These are phyloP conservation scores for Saturnispora sanitii DNA, from an alignment of 805 yeast species.

Conservation along the genomic window DNA sequence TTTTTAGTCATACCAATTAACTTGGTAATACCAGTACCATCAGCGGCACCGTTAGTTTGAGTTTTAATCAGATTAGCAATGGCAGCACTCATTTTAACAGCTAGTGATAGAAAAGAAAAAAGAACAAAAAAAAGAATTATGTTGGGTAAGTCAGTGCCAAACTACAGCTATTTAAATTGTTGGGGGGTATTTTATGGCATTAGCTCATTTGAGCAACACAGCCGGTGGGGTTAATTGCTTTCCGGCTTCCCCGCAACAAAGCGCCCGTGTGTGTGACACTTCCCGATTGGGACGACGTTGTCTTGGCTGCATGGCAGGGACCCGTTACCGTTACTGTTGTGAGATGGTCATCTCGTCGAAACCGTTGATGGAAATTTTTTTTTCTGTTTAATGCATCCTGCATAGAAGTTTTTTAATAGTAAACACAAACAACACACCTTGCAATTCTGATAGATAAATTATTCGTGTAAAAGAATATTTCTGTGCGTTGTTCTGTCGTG, in stretches of 20 bases:
- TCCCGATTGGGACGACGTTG: too few relatives aligned
- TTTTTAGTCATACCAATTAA: constrained; percentile 26
- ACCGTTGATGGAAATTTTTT: not conserved
- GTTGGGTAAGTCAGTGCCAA: not conserved
- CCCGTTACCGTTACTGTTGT: not conserved
- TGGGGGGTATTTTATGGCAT: not conserved
- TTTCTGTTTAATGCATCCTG: too few relatives aligned
- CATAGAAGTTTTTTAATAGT: too few relatives aligned
- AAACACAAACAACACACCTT: too few relatives aligned
- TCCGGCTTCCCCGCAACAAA: too few relatives aligned
- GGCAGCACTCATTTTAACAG: constrained; percentile 13
- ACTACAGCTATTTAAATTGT: not conserved
- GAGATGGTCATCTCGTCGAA: too few relatives aligned
- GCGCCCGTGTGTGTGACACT: too few relatives aligned
- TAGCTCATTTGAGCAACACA: too few relatives aligned
- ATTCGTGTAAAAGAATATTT: too few relatives aligned
- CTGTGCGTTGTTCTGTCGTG: too few relatives aligned
- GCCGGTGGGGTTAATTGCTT: too few relatives aligned
- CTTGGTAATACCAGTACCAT: constrained; percentile 39
- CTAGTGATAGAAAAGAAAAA: not conserved
- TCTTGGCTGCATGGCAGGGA: not conserved
- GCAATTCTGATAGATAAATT: too few relatives aligned
- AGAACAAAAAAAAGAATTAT: not conserved
- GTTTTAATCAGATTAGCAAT: constrained; percentile 16
- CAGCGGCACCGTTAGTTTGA: constrained; percentile 35